These are phyloP conservation scores for Aurifilum marmelostoma DNA, from an alignment of 2,329 filamentous ascomycete genomes.

Conservation along the genomic window DNA sequence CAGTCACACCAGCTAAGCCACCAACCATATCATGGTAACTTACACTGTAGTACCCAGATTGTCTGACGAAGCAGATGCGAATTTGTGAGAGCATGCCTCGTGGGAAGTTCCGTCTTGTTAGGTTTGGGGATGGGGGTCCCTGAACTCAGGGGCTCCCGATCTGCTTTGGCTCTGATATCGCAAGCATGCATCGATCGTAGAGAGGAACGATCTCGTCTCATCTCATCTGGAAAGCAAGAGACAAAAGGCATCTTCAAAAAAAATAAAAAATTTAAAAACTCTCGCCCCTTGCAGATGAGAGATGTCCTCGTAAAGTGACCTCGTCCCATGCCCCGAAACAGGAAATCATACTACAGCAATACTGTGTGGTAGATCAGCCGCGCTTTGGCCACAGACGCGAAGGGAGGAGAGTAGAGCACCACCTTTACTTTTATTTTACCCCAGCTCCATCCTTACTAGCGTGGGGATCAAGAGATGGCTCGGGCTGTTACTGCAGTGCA, in stretches of 20 bases:
- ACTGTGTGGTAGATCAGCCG: background rate
- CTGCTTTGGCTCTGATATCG: background rate
- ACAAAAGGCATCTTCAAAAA: background rate
- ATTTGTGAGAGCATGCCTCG: background rate
- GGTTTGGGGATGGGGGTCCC: too few relatives aligned
- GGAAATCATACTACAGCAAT: background rate
- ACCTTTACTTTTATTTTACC: background rate
- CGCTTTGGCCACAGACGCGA: slow-evolving; percentile 4
- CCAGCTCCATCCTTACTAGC: slow-evolving; percentile 11
- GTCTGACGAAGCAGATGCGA: too few relatives aligned
- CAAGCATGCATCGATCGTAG: background rate
- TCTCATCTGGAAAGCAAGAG: background rate
- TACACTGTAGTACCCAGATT: too few relatives aligned
- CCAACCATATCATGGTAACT: background rate
- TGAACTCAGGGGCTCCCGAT: background rate
- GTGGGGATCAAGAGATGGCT: background rate
- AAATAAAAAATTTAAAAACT: too few relatives aligned
- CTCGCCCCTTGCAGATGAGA: too few relatives aligned
- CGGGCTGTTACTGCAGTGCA: background rate
- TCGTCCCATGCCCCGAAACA: background rate
- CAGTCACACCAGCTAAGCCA: background rate
- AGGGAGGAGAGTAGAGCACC: background rate
- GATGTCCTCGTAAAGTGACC: background rate
- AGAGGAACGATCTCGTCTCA: background rate
- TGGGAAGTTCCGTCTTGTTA: background rate